Conservation (phyloP, 768 basidiomycete genomes). For the Boletus rex-veris region DNA sequence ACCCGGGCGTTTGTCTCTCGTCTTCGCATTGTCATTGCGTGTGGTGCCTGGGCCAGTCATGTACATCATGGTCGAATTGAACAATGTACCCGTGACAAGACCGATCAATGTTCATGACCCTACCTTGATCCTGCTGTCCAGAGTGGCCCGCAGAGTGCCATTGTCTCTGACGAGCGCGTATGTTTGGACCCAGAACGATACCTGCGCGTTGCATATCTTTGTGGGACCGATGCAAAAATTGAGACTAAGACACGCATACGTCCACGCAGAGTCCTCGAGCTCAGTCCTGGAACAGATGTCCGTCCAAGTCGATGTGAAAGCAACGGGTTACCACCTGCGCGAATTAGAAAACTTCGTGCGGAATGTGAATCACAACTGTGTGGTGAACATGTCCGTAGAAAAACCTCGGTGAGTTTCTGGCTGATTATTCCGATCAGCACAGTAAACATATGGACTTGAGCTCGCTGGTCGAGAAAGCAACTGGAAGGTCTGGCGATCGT, state of each 20-base stretch:
- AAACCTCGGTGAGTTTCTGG: constrained; percentile 80
- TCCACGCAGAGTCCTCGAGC: constrained; percentile 56
- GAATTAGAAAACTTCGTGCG: constrained; percentile 62
- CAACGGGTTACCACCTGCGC: constrained; percentile 77
- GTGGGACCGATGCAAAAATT: not conserved
- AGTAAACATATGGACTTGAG: constrained; percentile 54
- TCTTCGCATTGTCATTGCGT: constrained; percentile 12
- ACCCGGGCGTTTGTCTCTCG: constrained; percentile 52
- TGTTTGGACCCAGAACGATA: constrained; percentile 42
- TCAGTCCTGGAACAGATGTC: constrained; percentile 49
- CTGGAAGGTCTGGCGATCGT: constrained; percentile 42
- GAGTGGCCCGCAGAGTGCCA: constrained; percentile 80
- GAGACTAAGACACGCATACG: too few species aligned
- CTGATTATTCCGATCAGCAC: constrained; percentile 66
- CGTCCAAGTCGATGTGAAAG: constrained; percentile 40
- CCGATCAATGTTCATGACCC: constrained; percentile 44
- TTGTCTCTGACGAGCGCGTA: constrained; percentile 64
- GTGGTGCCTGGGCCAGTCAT: not conserved
- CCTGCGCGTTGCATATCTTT: constrained; percentile 7
- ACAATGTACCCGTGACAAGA: constrained; percentile 62
- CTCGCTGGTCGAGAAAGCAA: constrained; percentile 48
- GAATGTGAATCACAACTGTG: constrained; percentile 53
- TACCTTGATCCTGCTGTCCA: constrained; percentile 58
- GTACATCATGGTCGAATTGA: constrained; percentile 51
- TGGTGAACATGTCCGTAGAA: constrained; percentile 41